Conservation (phyloP, 345 rosid genomes). For the Salix arbutifolia region DNA sequence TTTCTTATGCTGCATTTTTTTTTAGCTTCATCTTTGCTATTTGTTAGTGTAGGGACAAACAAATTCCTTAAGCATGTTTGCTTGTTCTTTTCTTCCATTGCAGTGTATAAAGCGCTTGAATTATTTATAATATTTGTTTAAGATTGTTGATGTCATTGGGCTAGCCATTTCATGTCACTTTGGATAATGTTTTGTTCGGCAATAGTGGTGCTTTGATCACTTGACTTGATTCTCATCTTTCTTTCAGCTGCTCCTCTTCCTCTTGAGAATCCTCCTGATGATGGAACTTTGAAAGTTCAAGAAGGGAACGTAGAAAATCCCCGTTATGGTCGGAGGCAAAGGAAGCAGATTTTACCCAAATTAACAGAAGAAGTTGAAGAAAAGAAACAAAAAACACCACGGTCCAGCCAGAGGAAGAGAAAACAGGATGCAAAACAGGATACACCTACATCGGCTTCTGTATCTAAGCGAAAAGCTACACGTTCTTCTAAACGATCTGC, state of each 20-base stretch:
- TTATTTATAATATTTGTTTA: background rate
- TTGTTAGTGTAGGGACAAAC: background rate
- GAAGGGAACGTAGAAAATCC: constrained; percentile 22
- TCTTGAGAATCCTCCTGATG: constrained; percentile 21
- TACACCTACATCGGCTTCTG: background rate
- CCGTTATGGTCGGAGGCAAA: constrained; percentile 27
- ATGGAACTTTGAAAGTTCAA: constrained; percentile 17
- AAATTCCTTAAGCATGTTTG: background rate
- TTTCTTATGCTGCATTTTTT: background rate
- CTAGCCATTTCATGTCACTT: background rate
- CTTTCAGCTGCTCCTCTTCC: constrained; percentile 22
- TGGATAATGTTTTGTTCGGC: background rate
- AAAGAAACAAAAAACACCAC: background rate
- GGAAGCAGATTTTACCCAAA: constrained; percentile 25
- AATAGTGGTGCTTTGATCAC: background rate
- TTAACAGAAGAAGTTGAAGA: constrained; percentile 5
- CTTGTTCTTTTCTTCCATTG: background rate
- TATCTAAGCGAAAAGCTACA: constrained; percentile 28
- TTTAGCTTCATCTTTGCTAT: background rate
- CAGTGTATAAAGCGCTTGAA: background rate
- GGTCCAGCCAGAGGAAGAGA: constrained; percentile 2
- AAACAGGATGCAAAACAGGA: background rate
- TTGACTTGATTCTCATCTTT: background rate
- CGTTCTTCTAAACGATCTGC: constrained; percentile 23
- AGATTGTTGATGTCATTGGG: background rate